Conservation (phyloP, 2,329 filamentous ascomycete species). For the Endothia cerciana region DNA sequence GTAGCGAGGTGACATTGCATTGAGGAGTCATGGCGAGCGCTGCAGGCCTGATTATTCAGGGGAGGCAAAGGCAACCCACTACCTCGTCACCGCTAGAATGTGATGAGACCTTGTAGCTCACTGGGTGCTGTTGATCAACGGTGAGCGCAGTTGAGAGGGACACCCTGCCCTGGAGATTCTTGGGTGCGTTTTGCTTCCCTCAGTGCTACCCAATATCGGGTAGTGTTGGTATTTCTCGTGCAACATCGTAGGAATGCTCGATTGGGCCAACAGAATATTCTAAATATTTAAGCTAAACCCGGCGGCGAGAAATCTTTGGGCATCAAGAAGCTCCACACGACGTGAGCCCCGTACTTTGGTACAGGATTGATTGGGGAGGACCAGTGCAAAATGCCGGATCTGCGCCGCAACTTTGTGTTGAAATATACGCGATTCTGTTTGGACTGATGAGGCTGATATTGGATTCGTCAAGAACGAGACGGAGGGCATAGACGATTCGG, state of each 20-base stretch:
- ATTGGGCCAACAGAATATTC: not conserved
- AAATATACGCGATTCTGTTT: not conserved
- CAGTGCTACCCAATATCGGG: constrained; percentile 9
- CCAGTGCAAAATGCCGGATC: not conserved
- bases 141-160: constrained; percentile 11
- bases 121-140: constrained; percentile 12
- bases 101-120: constrained; percentile 27
- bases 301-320: not conserved
- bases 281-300: not conserved
- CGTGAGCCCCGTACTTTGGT: too few relatives aligned
- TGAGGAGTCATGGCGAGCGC: not conserved
- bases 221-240: not conserved
- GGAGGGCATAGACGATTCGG: not conserved
- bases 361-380: not conserved
- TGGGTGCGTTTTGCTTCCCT: not conserved
- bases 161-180: not conserved
- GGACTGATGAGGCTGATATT: not conserved
- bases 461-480: not conserved
- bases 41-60: constrained; percentile 9
- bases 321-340: not conserved
- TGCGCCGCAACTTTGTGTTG: constrained; percentile 2
- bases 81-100: constrained; percentile 27
- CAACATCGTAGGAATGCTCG: not conserved
- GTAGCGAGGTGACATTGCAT: constrained; percentile 10
- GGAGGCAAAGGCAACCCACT: constrained; percentile 3